phyloP scores from a whole-genome alignment of 345 rosid genomes.

The Aurinia saxatilis region DNA sequence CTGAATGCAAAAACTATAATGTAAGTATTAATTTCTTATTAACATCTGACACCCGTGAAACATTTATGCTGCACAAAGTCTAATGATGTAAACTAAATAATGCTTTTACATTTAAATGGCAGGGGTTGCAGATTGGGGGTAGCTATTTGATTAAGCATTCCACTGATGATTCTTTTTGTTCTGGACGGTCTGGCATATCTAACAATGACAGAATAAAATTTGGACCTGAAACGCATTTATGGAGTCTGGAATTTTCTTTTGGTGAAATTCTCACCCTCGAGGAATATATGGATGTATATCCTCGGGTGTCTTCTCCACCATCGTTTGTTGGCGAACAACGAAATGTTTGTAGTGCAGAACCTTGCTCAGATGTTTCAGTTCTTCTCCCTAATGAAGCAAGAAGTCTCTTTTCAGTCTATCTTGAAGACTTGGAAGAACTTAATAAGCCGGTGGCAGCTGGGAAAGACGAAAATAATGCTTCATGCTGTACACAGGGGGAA shows the following conservation, averaged over 20 bases:
- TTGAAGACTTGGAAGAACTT: conserved; percentile 32
- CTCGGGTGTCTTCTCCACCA: conserved; percentile 25
- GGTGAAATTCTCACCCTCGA: conserved; percentile 28
- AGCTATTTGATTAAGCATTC: conserved; percentile 56
- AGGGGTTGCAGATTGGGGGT: conserved; percentile 69
- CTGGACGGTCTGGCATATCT: conserved; percentile 27
- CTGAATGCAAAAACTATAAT: conserved; percentile 21
- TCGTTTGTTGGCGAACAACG: conserved; percentile 16
- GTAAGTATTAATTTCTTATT: conserved; percentile 17
- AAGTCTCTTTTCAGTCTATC: conserved; percentile 30
- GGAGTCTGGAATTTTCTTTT: conserved; percentile 50
- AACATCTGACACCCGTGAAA: not conserved
- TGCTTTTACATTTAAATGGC: conserved; percentile 26
- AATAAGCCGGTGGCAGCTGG: conserved; percentile 21
- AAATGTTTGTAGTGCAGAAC: not conserved
- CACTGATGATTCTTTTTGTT: conserved; percentile 41
- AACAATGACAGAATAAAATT: conserved; percentile 34
- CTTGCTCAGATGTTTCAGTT: conserved; percentile 48
- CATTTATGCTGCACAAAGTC: not conserved
- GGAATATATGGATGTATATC: conserved; percentile 23
- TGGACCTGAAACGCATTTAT: conserved; percentile 34
- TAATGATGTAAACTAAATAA: not conserved
- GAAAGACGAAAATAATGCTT: conserved; percentile 25
- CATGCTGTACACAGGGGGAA: conserved; percentile 14
- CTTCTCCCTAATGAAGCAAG: conserved; percentile 37